Percentiles rank a stretch among this genome's conserved stretches.
Conservation (phyloP, 805 yeast species). For the Saturnispora halmiae region DNA sequence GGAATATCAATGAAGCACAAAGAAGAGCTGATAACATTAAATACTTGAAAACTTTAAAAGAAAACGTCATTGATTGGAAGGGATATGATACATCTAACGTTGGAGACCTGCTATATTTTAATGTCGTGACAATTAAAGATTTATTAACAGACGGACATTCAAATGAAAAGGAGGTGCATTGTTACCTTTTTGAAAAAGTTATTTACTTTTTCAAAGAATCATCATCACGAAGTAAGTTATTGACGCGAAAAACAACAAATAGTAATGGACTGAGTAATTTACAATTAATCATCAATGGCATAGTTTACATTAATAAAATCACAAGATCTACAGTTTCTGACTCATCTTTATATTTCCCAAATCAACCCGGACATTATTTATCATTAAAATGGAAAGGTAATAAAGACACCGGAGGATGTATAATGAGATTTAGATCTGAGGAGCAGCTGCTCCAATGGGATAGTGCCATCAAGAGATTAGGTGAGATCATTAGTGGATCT, state of each 20-base stretch:
- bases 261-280: conserved; percentile 12
- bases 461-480: conserved; percentile 44
- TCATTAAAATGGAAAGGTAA: conserved; percentile 77
- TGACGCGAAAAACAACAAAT: conserved; percentile 41
- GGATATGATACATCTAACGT: conserved; percentile 72
- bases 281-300: conserved; percentile 25
- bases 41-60: conserved; percentile 55
- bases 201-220: conserved; percentile 56
- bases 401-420: conserved; percentile 77
- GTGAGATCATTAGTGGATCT: conserved; percentile 12
- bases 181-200: conserved; percentile 71
- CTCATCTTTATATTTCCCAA: conserved; percentile 22
- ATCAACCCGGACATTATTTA: conserved; percentile 42
- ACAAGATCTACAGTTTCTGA: conserved; percentile 25
- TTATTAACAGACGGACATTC: conserved; percentile 41
- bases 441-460: conserved; percentile 83
- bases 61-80: conserved; percentile 83
- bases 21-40: conserved; percentile 82
- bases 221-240: conserved; percentile 40
- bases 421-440: conserved; percentile 73
- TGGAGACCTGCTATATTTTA: conserved; percentile 77
- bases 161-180: conserved; percentile 78
- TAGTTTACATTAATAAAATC: conserved; percentile 24
- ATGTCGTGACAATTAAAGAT: conserved; percentile 60
- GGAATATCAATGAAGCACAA: conserved; percentile 86